Evolutionary conservation across 768 basidiomycete genomes (phyloP).

Genomic region (Boletus pseudo-olivaceus): DNA sequence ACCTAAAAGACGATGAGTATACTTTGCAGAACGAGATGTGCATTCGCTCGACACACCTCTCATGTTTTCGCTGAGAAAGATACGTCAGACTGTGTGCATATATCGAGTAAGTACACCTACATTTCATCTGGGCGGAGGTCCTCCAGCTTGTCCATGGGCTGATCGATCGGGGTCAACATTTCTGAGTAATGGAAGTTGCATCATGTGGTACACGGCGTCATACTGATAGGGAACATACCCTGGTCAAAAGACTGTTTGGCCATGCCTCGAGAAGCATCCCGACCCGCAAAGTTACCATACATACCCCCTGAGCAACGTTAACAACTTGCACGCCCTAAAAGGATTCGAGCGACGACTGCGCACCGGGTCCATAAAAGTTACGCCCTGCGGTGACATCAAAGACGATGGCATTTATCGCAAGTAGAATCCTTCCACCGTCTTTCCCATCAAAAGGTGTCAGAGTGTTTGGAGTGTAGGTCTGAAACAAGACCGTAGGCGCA

Average conservation of each 20-base stretch:
- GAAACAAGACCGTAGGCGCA: conserved; percentile 72
- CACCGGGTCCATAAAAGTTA: conserved; percentile 94
- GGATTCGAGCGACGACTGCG: conserved; percentile 24
- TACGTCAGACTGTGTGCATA: neutral
- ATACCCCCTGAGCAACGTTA: conserved; percentile 64
- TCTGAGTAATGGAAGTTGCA: conserved; percentile 40
- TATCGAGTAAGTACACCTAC: conserved; percentile 43
- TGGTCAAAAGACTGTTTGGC: conserved; percentile 94
- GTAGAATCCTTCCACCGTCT: conserved; percentile 68
- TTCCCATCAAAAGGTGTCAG: conserved; percentile 63
- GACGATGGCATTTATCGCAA: conserved; percentile 83
- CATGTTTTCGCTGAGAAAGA: conserved; percentile 78
- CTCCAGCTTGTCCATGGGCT: conserved; percentile 78
- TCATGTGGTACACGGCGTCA: neutral
- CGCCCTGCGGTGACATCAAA: conserved; percentile 91
- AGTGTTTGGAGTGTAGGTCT: conserved; percentile 76
- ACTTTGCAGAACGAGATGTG: neutral
- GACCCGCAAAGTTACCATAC: conserved; percentile 96
- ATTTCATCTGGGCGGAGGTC: conserved; percentile 80
- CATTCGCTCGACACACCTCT: conserved; percentile 44
- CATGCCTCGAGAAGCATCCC: conserved; percentile 96
- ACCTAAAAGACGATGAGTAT: conserved; percentile 39
- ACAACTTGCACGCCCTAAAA: neutral
- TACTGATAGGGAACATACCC: conserved; percentile 47
- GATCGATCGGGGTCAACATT: conserved; percentile 86